Evolutionary conservation across 2,329 filamentous ascomycete genomes (phyloP).

Genomic region (Thielaviopsis populi): DNA sequence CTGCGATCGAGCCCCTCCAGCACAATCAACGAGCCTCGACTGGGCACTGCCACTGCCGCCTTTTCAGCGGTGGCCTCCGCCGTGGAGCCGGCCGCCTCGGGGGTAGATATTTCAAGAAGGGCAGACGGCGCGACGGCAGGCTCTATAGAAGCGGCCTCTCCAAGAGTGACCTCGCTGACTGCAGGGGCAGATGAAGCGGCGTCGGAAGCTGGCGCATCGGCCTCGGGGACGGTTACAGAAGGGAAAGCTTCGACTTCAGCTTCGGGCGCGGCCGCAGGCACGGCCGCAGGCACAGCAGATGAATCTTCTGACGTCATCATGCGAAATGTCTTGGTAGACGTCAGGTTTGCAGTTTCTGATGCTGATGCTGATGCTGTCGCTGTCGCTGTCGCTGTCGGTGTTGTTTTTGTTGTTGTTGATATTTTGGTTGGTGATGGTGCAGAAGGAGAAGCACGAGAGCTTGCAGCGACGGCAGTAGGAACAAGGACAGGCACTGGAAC

Average conservation of each 20-base stretch:
- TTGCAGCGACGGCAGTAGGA: conserved; percentile 18
- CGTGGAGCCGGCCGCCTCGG: background rate
- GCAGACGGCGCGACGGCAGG: background rate
- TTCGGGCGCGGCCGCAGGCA: background rate
- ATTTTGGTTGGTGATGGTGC: background rate
- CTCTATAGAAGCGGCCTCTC: background rate
- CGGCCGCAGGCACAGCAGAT: conserved; percentile 12
- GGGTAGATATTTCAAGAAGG: background rate
- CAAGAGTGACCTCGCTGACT: background rate
- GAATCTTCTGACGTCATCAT: conserved; percentile 4
- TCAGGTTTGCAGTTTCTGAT: background rate
- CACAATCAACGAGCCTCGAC: conserved; percentile 59
- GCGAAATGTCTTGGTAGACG: background rate
- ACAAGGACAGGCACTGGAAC: conserved; percentile 18
- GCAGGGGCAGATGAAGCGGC: background rate
- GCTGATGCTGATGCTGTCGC: background rate
- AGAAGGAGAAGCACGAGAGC: background rate
- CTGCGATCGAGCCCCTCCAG: conserved; percentile 82
- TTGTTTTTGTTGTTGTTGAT: background rate
- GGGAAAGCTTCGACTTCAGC: background rate
- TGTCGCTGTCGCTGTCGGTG: background rate
- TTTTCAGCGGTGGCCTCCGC: conserved; percentile 11
- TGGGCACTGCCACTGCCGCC: conserved; percentile 7
- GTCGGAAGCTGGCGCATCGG: background rate
- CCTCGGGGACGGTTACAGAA: background rate